These are phyloP conservation scores for Singerocomus rubriflavus DNA, from an alignment of 1,284 basidiomycete species.

Conservation along the genomic window DNA sequence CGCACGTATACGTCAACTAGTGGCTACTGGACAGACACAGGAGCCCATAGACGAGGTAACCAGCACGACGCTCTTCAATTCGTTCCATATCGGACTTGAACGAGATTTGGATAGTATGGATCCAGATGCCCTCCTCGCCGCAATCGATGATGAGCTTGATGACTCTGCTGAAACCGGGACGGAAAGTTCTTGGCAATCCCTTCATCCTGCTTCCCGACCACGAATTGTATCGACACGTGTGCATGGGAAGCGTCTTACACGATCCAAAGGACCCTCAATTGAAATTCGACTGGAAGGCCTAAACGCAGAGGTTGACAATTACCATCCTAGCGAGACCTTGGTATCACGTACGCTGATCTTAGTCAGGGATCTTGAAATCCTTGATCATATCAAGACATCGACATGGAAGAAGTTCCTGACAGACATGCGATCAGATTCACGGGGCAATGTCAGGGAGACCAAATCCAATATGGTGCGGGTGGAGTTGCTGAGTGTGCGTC, in stretches of 20 bases:
- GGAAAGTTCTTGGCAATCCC: slow-evolving; percentile 85
- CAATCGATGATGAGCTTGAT: slow-evolving; percentile 87
- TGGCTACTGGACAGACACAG: slow-evolving; percentile 89
- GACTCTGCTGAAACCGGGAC: slow-evolving; percentile 75
- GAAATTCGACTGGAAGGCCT: slow-evolving; percentile 78
- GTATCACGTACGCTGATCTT: slow-evolving; percentile 67
- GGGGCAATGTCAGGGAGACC: slow-evolving; percentile 84
- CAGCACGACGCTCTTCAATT: slow-evolving; percentile 85
- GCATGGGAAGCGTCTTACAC: slow-evolving; percentile 62
- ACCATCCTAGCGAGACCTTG: slow-evolving; percentile 52
- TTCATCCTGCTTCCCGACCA: slow-evolving; percentile 46
- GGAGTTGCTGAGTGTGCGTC: slow-evolving; percentile 73
- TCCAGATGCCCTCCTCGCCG: slow-evolving; percentile 74
- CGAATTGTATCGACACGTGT: slow-evolving; percentile 41
- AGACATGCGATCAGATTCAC: slow-evolving; percentile 74
- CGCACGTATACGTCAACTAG: slow-evolving; percentile 88
- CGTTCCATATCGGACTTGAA: slow-evolving; percentile 84
- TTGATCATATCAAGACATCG: slow-evolving; percentile 97
- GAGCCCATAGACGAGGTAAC: slow-evolving; percentile 81
- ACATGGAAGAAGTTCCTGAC: slow-evolving; percentile 98
- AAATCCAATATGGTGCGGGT: slow-evolving; percentile 92
- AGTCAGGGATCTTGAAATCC: slow-evolving; percentile 77
- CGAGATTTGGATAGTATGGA: slow-evolving; percentile 73
- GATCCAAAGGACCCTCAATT: slow-evolving; percentile 79
- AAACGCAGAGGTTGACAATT: slow-evolving; percentile 66